These are phyloP conservation scores for Nicotiana benthamiana DNA, from an alignment of 257 asterid species.

Conservation along the genomic window DNA sequence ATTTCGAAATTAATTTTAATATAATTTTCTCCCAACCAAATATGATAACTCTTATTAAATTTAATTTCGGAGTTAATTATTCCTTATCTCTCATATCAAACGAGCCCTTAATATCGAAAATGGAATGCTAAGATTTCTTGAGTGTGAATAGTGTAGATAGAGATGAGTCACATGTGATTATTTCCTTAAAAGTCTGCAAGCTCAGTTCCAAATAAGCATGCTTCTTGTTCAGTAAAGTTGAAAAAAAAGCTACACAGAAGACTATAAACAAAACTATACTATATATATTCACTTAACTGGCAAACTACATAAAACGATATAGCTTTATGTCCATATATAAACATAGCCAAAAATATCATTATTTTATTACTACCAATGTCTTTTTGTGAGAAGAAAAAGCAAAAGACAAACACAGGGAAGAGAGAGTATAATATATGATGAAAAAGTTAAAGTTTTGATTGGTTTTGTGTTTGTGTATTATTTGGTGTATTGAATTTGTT, in stretches of 20 bases:
- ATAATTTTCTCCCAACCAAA: too few species aligned
- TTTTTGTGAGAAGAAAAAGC: conserved; percentile 19
- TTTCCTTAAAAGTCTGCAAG: conserved; percentile 17
- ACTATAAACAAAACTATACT: conserved; percentile 10
- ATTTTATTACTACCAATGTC: conserved; percentile 8
- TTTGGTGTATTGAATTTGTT: conserved; percentile 37
- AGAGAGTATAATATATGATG: neutral
- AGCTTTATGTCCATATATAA: conserved; percentile 9
- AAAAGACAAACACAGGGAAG: conserved; percentile 41
- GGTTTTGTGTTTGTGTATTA: conserved; percentile 21
- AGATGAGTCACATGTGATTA: conserved; percentile 18
- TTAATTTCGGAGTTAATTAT: too few species aligned
- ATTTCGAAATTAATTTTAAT: too few species aligned
- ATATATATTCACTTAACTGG: neutral
- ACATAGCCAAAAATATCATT: neutral
- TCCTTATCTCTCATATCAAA: too few species aligned
- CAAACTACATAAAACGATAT: neutral
- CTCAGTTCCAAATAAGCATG: conserved; percentile 45
- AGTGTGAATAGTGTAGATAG: conserved; percentile 18
- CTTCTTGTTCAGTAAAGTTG: conserved; percentile 17
- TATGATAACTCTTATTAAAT: too few species aligned
- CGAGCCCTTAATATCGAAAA: too few species aligned
- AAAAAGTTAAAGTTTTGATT: neutral
- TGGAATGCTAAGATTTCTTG: neutral
- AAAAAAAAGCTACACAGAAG: conserved; percentile 21